These are phyloP conservation scores for Termitomyces sp. DNA, from an alignment of 768 basidiomycete species.

Conservation along the genomic window DNA sequence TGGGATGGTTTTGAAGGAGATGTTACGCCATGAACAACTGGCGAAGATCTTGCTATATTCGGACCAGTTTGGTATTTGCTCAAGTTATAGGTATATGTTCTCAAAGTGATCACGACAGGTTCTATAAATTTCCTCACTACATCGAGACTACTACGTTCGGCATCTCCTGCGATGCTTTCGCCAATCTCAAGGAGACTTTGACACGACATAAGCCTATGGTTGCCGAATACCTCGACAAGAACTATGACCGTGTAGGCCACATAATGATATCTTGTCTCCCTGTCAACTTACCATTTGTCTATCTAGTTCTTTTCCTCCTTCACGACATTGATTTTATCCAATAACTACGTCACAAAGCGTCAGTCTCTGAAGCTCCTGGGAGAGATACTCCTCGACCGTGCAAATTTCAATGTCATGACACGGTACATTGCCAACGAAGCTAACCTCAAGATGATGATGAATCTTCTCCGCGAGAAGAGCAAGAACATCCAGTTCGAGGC, in stretches of 20 bases:
- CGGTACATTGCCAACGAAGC: conserved; percentile 92
- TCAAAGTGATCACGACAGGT: conserved; percentile 40
- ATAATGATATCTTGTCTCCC: not conserved
- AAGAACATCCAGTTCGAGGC: conserved; percentile 99
- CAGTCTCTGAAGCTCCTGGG: conserved; percentile 97
- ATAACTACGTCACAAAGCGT: conserved; percentile 99
- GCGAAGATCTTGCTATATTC: conserved; percentile 88
- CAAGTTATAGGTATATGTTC: not conserved
- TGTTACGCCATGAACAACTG: conserved; percentile 89
- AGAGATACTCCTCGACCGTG: conserved; percentile 95
- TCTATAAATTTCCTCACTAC: conserved; percentile 94
- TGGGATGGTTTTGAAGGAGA: conserved; percentile 96
- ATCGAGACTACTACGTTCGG: conserved; percentile 98
- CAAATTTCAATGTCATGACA: conserved; percentile 99
- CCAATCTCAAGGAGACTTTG: conserved; percentile 95
- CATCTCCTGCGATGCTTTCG: conserved; percentile 96
- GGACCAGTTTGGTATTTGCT: conserved; percentile 69
- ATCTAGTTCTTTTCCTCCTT: conserved; percentile 92
- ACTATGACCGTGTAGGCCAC: conserved; percentile 83
- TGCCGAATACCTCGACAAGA: conserved; percentile 92
- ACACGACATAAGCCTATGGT: conserved; percentile 99
- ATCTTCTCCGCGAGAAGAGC: conserved; percentile 94
- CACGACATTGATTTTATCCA: conserved; percentile 86
- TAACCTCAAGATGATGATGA: conserved; percentile 99
- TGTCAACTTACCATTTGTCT: not conserved